phyloP scores from a whole-genome alignment of 1,139 yeast genomes.

The Geotrichum europaeum region DNA sequence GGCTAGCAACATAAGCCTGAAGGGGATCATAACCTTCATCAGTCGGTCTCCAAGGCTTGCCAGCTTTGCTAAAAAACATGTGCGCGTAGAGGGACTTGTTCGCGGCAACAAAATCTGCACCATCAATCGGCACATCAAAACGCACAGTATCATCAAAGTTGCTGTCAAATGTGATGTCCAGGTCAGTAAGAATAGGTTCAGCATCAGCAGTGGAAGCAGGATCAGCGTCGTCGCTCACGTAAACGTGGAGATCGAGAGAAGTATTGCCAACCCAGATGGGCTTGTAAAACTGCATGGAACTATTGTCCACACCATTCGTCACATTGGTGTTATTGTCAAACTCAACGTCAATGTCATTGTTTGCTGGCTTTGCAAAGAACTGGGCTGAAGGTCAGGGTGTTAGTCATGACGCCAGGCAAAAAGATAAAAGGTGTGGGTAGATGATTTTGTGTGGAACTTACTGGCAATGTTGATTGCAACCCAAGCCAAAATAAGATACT shows the following conservation, averaged over 20 bases:
- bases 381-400: neutral
- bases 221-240: conserved; percentile 2
- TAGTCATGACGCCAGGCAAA: neutral
- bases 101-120: conserved; percentile 16
- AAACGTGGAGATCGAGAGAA: conserved; percentile 12
- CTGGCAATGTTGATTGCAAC: conserved; percentile 1
- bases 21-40: conserved; percentile 19
- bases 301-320: neutral
- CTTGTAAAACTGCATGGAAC: neutral
- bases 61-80: conserved; percentile 24
- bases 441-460: neutral
- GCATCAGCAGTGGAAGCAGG: neutral
- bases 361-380: neutral
- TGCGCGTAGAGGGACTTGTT: conserved; percentile 35
- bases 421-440: neutral
- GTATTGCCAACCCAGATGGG: conserved; percentile 11
- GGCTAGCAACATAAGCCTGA: conserved; percentile 21
- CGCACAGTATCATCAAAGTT: conserved; percentile 6
- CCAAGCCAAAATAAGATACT: conserved; percentile 14
- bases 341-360: neutral
- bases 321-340: neutral
- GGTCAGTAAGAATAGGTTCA: conserved; percentile 2
- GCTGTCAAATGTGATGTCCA: conserved; percentile 5
- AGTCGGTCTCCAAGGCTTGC: conserved; percentile 19
- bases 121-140: conserved; percentile 10